Conservation (phyloP, 208 protist genomes). For the Leishmania braziliensis region DNA sequence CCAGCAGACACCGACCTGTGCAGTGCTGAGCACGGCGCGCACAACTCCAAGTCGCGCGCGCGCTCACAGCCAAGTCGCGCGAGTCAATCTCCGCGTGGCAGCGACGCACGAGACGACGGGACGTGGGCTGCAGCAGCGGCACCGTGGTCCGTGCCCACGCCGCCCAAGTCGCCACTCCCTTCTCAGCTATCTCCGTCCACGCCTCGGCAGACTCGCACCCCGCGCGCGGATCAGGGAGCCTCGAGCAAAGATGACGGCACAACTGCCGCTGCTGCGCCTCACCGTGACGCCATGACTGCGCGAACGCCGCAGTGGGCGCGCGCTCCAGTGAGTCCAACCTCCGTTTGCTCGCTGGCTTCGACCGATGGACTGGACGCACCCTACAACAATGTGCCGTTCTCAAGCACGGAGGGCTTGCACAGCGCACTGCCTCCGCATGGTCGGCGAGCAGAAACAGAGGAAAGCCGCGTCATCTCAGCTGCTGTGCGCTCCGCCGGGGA, state of each 20-base stretch:
- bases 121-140: neutral
- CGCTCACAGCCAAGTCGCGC: neutral
- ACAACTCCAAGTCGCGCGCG: neutral
- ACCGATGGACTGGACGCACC: neutral
- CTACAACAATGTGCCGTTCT: neutral
- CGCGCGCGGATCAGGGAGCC: neutral
- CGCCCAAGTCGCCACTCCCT: neutral
- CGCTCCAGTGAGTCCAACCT: neutral
- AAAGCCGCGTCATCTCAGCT: neutral
- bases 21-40: neutral
- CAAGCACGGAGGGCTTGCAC: neutral
- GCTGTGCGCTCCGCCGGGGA: neutral
- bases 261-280: neutral
- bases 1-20: neutral
- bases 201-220: neutral
- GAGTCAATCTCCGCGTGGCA: neutral
- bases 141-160: neutral
- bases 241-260: neutral
- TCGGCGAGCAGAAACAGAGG: neutral
- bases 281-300: neutral
- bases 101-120: neutral
- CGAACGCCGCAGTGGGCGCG: neutral
- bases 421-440: neutral
- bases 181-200: neutral
- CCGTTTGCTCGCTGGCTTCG: neutral